Evolutionary conservation across 2,329 filamentous ascomycete genomes (phyloP).

Genomic region (Cercospora sp.): DNA sequence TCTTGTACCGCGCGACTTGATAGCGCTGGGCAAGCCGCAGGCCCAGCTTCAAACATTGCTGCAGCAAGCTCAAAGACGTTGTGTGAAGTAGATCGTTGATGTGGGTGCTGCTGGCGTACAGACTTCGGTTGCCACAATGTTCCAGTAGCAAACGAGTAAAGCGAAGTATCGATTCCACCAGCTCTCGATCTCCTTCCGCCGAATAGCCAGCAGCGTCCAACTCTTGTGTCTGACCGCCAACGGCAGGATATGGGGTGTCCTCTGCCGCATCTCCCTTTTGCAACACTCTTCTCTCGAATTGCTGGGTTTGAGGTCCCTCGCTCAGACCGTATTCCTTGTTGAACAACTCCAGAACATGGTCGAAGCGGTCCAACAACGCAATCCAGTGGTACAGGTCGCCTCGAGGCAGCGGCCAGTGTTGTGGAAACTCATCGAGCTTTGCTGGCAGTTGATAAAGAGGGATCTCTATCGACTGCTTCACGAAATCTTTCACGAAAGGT

Average conservation of each 20-base stretch:
- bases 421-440: constrained; percentile 77
- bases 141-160: constrained; percentile 89
- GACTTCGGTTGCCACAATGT: constrained; percentile 93
- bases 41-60: constrained; percentile 74
- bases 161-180: constrained; percentile 75
- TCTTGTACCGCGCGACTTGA: constrained; percentile 74
- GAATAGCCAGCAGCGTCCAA: constrained; percentile 57
- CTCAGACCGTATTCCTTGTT: constrained; percentile 77
- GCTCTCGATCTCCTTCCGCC: constrained; percentile 73
- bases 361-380: constrained; percentile 86
- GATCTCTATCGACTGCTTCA: constrained; percentile 66
- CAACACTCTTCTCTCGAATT: constrained; percentile 69
- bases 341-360: constrained; percentile 80
- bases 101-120: constrained; percentile 91
- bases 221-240: constrained; percentile 33
- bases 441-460: constrained; percentile 75
- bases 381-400: constrained; percentile 99
- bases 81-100: constrained; percentile 87
- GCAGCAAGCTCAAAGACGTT: constrained; percentile 75
- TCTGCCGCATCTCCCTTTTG: constrained; percentile 59
- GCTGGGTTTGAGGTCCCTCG: constrained; percentile 74
- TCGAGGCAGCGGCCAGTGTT: constrained; percentile 89
- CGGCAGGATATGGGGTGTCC: constrained; percentile 30
- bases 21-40: constrained; percentile 90
- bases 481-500: constrained; percentile 80